phyloP scores from a whole-genome alignment of 805 yeast genomes.

The Schizosaccharomyces osmophilus region DNA sequence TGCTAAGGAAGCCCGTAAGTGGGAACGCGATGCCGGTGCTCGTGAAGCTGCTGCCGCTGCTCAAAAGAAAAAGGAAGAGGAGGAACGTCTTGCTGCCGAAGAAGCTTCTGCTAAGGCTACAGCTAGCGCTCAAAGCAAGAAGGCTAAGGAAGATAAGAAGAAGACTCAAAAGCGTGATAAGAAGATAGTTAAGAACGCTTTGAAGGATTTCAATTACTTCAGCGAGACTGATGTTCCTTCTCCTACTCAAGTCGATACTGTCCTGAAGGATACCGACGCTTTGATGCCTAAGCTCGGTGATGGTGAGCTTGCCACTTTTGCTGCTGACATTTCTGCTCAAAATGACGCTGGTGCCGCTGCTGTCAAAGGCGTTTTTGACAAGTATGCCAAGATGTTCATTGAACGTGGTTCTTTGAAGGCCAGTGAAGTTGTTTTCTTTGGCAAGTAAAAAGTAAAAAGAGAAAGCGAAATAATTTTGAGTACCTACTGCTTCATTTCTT shows the following conservation, averaged over 20 bases:
- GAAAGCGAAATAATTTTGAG: too few relatives aligned
- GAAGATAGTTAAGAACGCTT: constrained; percentile 60
- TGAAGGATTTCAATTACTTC: constrained; percentile 64
- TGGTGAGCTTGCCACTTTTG: constrained; percentile 47
- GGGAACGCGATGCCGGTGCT: constrained; percentile 96
- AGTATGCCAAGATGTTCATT: not conserved
- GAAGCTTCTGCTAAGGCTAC: constrained; percentile 45
- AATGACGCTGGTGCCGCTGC: constrained; percentile 11
- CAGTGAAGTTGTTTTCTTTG: not conserved
- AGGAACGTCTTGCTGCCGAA: constrained; percentile 51
- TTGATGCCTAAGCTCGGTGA: constrained; percentile 66
- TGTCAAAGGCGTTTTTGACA: constrained; percentile 30
- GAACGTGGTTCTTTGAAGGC: not conserved
- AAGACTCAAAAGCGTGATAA: constrained; percentile 84
- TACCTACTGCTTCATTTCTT: too few relatives aligned
- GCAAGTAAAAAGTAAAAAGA: not conserved
- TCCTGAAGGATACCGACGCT: constrained; percentile 42
- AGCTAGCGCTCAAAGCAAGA: constrained; percentile 59
- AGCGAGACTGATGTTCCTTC: constrained; percentile 38
- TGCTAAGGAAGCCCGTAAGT: constrained; percentile 80
- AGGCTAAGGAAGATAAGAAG: constrained; percentile 84
- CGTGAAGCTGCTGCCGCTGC: constrained; percentile 91
- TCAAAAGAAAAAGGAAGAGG: constrained; percentile 65
- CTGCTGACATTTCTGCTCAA: constrained; percentile 25
- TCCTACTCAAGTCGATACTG: constrained; percentile 27